Percentiles rank a stretch among this genome's conserved stretches.
Conservation (phyloP, 2,329 filamentous ascomycete genomes). For the Trichoderma aggressivum region DNA sequence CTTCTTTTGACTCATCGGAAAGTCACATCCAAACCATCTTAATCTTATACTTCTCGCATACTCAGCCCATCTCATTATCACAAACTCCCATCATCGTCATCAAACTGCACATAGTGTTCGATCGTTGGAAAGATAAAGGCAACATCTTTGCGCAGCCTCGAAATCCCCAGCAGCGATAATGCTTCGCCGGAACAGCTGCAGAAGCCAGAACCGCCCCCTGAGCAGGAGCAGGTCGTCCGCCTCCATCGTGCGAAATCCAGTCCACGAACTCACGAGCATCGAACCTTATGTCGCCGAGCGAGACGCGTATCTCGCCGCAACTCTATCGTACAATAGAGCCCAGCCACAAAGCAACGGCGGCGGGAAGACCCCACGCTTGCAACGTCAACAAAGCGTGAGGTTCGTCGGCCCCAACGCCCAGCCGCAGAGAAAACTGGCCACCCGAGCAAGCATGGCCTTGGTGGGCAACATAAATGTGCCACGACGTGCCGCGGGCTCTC, state of each 20-base stretch:
- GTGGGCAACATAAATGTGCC: background rate
- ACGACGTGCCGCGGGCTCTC: conserved; percentile 18
- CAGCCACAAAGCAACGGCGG: conserved; percentile 41
- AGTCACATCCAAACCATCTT: background rate
- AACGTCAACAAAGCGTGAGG: conserved; percentile 53
- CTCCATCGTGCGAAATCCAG: conserved; percentile 40
- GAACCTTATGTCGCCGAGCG: conserved; percentile 48
- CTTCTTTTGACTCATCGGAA: background rate
- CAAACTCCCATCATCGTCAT: background rate
- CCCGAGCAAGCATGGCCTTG: conserved; percentile 29
- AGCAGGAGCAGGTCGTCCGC: conserved; percentile 53
- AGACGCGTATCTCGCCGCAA: conserved; percentile 61
- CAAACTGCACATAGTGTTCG: background rate
- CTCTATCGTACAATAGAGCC: conserved; percentile 56
- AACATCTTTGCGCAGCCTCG: background rate
- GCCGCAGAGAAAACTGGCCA: conserved; percentile 30
- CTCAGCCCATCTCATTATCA: background rate
- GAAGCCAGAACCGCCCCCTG: conserved; percentile 41
- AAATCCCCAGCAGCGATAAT: conserved; percentile 32
- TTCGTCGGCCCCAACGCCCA: conserved; percentile 42
- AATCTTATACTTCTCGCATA: background rate
- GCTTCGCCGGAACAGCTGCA: conserved; percentile 49
- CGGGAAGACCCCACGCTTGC: conserved; percentile 28
- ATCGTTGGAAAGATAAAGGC: background rate
- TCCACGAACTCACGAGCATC: conserved; percentile 45